Evolutionary conservation across 1,139 yeast species (phyloP), one percentile per base, ranked within the genome.

Genomic region (Yamadazyma dushanensis): DNA sequence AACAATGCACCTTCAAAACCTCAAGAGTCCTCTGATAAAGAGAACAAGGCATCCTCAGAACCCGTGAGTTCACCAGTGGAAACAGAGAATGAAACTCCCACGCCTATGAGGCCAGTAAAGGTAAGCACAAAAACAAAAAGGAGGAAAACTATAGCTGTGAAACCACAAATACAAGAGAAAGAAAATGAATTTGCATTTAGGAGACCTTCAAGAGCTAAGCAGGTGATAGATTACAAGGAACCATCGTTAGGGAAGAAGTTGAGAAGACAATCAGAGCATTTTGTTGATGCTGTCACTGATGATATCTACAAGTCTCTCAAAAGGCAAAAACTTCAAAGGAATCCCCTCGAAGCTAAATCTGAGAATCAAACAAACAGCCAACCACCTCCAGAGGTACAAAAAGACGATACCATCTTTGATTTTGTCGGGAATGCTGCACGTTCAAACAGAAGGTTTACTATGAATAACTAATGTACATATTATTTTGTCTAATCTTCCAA

Each of bases 181-280:
- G 25, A 20, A 13, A 21, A 29, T 18, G 25, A 24, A 24, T 8
- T 11, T 3, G n/a, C 17, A 24, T 16, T 13, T 7, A 29, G 25
- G 23, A 26, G 43, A 16, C 31, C 36, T 9, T 23, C 35, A 7
- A 45, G 63, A 37, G 37, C 32, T 8, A 55, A 50, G 36, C 47
- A 44, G 46, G 69, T 74, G 8, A 78, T 86, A 5, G 80, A 80
- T 52, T 87, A 86, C 51, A 79, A 80, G 11, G 70, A 81, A 22
- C 87, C 92, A 0, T 78, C 90, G 1, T 56, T 83, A 37, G 67
- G 83, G 25, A 76, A 73, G 11, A 86, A 85, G 50, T 73, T 83
- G 80, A 72, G 95, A 51, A 67, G 95, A 45, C 80, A 81, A 26
- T 70, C 83, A 0, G 83, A 67, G 24, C 69, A 70, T 44, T 61